phyloP scores from a whole-genome alignment of 176 grass and related monocot species.

The Paspalum vaginatum region DNA sequence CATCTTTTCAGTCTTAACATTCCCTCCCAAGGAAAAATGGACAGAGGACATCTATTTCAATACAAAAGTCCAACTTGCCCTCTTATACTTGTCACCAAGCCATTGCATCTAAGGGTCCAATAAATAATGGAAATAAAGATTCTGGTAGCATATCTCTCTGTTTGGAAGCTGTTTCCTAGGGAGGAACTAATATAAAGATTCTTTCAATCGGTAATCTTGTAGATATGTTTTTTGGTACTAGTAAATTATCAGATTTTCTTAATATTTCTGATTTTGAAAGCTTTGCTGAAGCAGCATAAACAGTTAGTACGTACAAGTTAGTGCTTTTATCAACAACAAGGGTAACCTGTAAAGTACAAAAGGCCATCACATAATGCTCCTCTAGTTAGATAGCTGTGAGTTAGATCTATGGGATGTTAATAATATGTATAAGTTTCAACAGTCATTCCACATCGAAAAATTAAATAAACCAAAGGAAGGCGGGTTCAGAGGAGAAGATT shows the following conservation, averaged over 20 bases:
- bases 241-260: background rate
- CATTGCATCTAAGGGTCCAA: background rate
- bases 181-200: background rate
- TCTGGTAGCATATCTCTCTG: background rate
- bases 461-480: background rate
- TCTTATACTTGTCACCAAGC: slow-evolving; percentile 11
- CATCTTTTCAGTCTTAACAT: background rate
- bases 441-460: background rate
- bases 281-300: background rate
- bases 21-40: slow-evolving; percentile 5
- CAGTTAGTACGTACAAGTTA: too few relatives aligned
- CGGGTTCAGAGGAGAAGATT: background rate
- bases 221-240: background rate
- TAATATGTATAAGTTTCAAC: background rate
- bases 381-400: background rate
- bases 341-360: background rate
- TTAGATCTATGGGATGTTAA: background rate
- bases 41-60: background rate
- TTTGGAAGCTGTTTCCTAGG: background rate
- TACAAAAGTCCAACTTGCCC: background rate
- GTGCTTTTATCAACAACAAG: background rate
- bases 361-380: background rate
- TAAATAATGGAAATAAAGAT: background rate
- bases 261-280: background rate
- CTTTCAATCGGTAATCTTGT: background rate